phyloP scores from a whole-genome alignment of 257 asterid genomes.

The Nicotiana attenuata region DNA sequence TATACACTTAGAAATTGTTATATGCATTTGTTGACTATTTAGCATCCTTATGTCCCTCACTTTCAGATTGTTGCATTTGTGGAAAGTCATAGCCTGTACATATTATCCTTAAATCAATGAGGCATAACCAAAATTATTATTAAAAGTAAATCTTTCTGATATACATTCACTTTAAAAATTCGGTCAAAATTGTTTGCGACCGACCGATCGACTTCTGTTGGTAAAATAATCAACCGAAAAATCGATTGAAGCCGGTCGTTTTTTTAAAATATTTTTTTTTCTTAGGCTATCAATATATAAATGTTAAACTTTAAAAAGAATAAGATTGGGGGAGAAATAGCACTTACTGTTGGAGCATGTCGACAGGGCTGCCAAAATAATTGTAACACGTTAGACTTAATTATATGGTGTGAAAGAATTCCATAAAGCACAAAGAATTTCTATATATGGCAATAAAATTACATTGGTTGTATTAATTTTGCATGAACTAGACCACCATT shows the following conservation, averaged over 20 bases:
- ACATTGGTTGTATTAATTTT: constrained; percentile 65
- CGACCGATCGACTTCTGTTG: too few relatives aligned
- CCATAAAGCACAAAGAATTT: background rate
- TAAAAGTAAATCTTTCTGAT: too few relatives aligned
- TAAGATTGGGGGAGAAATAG: background rate
- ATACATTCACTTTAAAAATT: background rate
- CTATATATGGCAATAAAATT: background rate
- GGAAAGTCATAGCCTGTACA: constrained; percentile 73
- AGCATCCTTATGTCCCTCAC: constrained; percentile 40
- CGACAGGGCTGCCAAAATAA: constrained; percentile 67
- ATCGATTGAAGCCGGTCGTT: too few relatives aligned
- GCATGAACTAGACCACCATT: constrained; percentile 97
- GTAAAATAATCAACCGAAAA: too few relatives aligned
- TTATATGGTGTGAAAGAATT: background rate
- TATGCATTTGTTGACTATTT: constrained; percentile 67
- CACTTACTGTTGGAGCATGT: constrained; percentile 84
- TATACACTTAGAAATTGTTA: constrained; percentile 48
- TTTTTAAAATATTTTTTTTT: too few relatives aligned
- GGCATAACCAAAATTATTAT: background rate
- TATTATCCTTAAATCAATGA: background rate
- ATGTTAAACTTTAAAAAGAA: background rate
- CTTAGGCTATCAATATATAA: background rate
- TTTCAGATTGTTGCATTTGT: constrained; percentile 62
- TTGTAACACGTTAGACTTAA: background rate
- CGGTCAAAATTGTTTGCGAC: too few relatives aligned